Evolutionary conservation across 2,329 filamentous ascomycete species (phyloP).

Genomic region (Neofusicoccum parvum): DNA sequence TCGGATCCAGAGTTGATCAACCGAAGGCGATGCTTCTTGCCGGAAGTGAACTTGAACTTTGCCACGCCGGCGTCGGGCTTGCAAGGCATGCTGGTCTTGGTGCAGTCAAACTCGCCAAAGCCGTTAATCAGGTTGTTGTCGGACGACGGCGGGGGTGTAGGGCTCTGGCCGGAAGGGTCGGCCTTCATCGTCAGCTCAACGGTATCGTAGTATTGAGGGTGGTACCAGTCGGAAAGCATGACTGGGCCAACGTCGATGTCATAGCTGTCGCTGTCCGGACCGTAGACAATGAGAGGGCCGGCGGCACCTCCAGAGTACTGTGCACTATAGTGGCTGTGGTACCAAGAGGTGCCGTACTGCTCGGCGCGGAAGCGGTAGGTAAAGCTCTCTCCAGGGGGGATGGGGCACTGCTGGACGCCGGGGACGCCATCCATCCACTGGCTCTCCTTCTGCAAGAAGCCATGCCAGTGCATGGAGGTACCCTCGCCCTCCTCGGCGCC

Average conservation of each 20-base stretch:
- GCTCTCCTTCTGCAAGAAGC: constrained; percentile 36
- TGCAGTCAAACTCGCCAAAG: constrained; percentile 34
- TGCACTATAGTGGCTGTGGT: constrained; percentile 30
- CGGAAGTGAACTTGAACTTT: constrained; percentile 44
- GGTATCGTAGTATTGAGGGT: constrained; percentile 26
- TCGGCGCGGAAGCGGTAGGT: constrained; percentile 35
- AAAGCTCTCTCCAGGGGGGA: constrained; percentile 33
- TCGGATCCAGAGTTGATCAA: constrained; percentile 47
- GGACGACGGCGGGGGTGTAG: constrained; percentile 24
- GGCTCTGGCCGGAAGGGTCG: constrained; percentile 29
- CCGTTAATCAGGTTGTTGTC: constrained; percentile 34
- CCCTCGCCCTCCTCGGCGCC: constrained; percentile 31
- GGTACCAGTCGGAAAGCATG: constrained; percentile 30
- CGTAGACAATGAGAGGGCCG: constrained; percentile 34
- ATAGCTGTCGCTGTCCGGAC: constrained; percentile 28
- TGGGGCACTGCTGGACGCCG: constrained; percentile 38
- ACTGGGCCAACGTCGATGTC: constrained; percentile 33
- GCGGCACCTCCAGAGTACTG: constrained; percentile 33
- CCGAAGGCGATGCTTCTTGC: constrained; percentile 45
- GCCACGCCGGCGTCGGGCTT: constrained; percentile 26
- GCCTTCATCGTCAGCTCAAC: constrained; percentile 25
- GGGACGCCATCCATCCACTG: constrained; percentile 42
- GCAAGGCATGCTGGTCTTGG: constrained; percentile 31
- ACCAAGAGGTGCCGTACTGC: constrained; percentile 35
- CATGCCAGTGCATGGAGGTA: constrained; percentile 39